phyloP scores from a whole-genome alignment of 768 basidiomycete species.

The Astraeus odoratus region DNA sequence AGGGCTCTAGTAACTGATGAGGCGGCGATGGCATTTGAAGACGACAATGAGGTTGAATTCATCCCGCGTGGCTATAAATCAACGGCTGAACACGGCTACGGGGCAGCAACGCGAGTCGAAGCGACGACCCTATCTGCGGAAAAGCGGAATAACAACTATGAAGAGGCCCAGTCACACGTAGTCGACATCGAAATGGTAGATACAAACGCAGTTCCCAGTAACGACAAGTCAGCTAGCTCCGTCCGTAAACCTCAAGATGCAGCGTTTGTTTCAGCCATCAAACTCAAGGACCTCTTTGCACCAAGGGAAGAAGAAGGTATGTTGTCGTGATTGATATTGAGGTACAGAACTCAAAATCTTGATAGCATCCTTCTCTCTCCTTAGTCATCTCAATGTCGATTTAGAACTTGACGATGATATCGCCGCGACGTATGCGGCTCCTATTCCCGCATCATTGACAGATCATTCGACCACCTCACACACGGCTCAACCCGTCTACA shows the following conservation, averaged over 20 bases:
- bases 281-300: slow-evolving; percentile 69
- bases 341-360: not conserved
- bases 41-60: slow-evolving; percentile 20
- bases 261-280: no score
- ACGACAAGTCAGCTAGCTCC: not conserved
- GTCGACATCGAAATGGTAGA: slow-evolving; percentile 12
- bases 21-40: slow-evolving; percentile 8
- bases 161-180: not conserved
- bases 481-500: slow-evolving; percentile 4
- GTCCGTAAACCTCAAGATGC: slow-evolving; percentile 3
- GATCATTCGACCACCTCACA: not conserved
- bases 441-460: slow-evolving; percentile 12
- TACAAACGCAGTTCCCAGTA: not conserved
- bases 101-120: no score
- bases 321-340: slow-evolving; percentile 6
- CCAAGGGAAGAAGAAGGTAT: slow-evolving; percentile 62
- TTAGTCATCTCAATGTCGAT: slow-evolving; percentile 69
- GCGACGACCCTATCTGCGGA: no score
- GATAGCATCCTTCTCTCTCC: slow-evolving; percentile 65
- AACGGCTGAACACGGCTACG: no score
- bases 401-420: slow-evolving; percentile 60
- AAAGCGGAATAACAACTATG: slow-evolving; percentile 1
- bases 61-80: slow-evolving; percentile 6
- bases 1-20: slow-evolving; percentile 5
- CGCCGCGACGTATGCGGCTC: slow-evolving; percentile 16